Conservation (phyloP, 2,329 filamentous ascomycete species). For the Colletotrichum higginsianum region DNA sequence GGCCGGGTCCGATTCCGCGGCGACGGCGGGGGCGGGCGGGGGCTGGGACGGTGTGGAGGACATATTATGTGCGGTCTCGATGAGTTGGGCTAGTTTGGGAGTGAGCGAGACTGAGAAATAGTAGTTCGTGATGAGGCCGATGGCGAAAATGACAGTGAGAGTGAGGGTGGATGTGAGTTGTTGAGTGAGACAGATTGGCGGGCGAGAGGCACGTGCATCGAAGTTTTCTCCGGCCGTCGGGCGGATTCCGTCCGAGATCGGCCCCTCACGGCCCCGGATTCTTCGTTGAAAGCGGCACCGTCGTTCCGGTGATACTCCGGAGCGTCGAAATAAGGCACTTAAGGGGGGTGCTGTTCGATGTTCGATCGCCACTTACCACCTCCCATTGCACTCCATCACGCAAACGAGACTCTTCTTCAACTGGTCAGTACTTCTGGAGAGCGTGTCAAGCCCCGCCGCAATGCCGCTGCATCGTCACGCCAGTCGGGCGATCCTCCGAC, state of each 20-base stretch:
- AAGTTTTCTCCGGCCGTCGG: slow-evolving; percentile 29
- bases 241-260: slow-evolving; percentile 39
- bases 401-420: too few relatives aligned
- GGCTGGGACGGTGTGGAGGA: slow-evolving; percentile 34
- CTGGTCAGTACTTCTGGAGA: too few relatives aligned
- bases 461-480: too few relatives aligned
- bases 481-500: too few relatives aligned
- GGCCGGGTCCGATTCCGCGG: slow-evolving; percentile 41
- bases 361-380: too few relatives aligned
- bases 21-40: slow-evolving; percentile 7
- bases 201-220: slow-evolving; percentile 23
- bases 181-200: slow-evolving; percentile 29
- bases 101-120: neutral
- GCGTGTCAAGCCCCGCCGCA: too few relatives aligned
- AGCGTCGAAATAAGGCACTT: too few relatives aligned
- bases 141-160: neutral
- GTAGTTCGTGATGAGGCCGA: neutral
- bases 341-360: too few relatives aligned
- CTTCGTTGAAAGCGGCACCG: neutral
- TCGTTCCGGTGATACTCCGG: neutral
- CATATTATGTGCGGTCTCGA: neutral
- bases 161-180: slow-evolving; percentile 1
- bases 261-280: slow-evolving; percentile 11
- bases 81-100: neutral
- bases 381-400: too few relatives aligned